Base-by-base conservation (phyloP, 139 green algal species). In the Chlamydomonas incerta region DNA sequence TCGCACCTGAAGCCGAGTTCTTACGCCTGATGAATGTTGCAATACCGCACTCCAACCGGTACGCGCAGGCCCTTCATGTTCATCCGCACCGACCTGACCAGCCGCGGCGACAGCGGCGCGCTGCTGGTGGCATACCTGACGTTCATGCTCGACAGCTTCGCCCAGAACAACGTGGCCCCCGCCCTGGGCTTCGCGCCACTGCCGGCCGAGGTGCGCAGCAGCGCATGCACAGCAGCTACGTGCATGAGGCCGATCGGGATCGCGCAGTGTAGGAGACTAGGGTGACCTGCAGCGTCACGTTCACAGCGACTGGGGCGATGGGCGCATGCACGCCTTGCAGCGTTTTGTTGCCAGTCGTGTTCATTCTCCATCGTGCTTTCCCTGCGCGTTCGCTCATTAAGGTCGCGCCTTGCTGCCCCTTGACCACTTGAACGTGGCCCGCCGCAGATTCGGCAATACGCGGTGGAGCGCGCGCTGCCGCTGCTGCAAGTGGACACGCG, bases 21-120 rank as follows among this genome's bases (percentile, higher is more conserved):
- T n/a, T n/a, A n/a, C n/a, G n/a, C n/a, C n/a, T n/a, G n/a, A n/a
- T n/a, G n/a, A n/a, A n/a, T n/a, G n/a, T n/a, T n/a, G n/a, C n/a
- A n/a, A n/a, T n/a, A n/a, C n/a, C n/a, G n/a, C n/a, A n/a, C n/a
- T n/a, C n/a, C 6, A 83, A 73, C 76, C 29, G 13, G 14, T 63
- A 83, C 35, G 28, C 62, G 20, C 34, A 68, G 23, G 24, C 87
- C 87, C 55, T 80, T 87, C 60, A 86, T 85, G 73, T 81, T 90
- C 47, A 66, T 90, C 34, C 73, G 87, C 23, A 72, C 74, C 23
- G 80, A 90, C 67, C 60, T 85, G 2, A 81, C 67, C 29, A 50
- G 9, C 72, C 26, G 69, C 0, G 80, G 66, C 21, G 77, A 83
- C 60, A 57, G 79, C 13, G 86, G 86, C 24, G 24, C 68, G 29